Evolutionary conservation across 108 stramenopile genomes (phyloP).

Genomic region (Craspedostauros australis): DNA sequence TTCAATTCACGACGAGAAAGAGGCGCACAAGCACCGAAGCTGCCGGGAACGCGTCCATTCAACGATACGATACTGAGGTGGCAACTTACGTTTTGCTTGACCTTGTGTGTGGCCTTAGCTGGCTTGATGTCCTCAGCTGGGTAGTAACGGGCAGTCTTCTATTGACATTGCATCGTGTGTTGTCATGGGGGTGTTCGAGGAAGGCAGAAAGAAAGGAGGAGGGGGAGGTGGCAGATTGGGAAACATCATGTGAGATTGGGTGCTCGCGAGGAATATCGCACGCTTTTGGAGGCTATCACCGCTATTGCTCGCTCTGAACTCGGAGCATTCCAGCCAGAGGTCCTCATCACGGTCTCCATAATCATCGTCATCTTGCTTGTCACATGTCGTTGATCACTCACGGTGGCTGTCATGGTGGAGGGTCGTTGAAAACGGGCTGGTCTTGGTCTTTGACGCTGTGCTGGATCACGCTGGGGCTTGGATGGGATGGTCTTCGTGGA

Average conservation of each 20-base stretch:
- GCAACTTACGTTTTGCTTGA: slow-evolving; percentile 65
- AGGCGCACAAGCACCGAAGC: not conserved
- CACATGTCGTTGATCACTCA: slow-evolving; percentile 6
- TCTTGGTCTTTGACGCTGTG: too few species aligned
- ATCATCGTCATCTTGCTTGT: not conserved
- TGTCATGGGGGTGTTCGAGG: not conserved
- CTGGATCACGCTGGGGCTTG: too few species aligned
- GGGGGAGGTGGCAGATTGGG: slow-evolving; percentile 1
- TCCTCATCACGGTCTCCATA: not conserved
- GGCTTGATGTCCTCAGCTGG: slow-evolving; percentile 91
- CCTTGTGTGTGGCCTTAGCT: slow-evolving; percentile 51
- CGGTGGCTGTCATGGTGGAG: slow-evolving; percentile 19
- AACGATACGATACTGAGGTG: not conserved
- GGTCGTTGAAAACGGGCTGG: too few species aligned
- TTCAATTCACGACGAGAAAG: not conserved
- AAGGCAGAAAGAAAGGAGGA: slow-evolving; percentile 1
- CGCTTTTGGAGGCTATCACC: too few species aligned
- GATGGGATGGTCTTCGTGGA: too few species aligned
- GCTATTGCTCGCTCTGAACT: not conserved
- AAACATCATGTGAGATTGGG: too few species aligned
- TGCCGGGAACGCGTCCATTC: not conserved
- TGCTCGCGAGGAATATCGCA: too few species aligned
- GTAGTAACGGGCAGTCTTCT: slow-evolving; percentile 70
- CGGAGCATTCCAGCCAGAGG: not conserved
- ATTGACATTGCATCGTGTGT: slow-evolving; percentile 5